Conservation (phyloP, 1,139 yeast genomes). For the Scheffersomyces segobiensis region DNA sequence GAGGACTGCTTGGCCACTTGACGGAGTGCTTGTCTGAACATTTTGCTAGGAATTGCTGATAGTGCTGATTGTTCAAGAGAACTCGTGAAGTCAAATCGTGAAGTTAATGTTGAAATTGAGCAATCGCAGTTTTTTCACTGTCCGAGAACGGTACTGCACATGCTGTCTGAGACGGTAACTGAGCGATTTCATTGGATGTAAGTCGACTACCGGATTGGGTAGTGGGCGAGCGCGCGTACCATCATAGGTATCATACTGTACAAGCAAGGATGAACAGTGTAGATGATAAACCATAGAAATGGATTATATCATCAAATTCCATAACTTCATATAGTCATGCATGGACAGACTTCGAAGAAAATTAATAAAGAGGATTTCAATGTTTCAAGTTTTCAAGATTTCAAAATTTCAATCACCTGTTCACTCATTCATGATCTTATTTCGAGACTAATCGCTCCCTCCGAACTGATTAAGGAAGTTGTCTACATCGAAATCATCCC, state of each 20-base stretch:
- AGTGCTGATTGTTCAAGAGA: neutral
- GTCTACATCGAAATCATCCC: conserved; percentile 46
- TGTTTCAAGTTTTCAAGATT: neutral
- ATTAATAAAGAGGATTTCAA: too few relatives aligned
- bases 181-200: conserved; percentile 29
- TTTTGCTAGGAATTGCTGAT: conserved; percentile 19
- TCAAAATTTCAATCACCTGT: neutral
- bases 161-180: conserved; percentile 2
- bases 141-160: neutral
- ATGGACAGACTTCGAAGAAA: too few relatives aligned
- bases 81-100: conserved; percentile 1
- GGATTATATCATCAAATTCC: too few relatives aligned
- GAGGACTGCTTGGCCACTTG: conserved; percentile 66
- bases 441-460: conserved; percentile 21
- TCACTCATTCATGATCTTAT: neutral
- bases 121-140: neutral
- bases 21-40: conserved; percentile 73
- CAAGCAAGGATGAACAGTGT: neutral
- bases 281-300: too few relatives aligned
- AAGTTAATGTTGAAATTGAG: neutral
- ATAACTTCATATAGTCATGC: neutral
- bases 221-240: conserved; percentile 8
- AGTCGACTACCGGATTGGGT: conserved; percentile 31
- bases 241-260: neutral
- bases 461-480: conserved; percentile 50